Percentiles rank a stretch among this genome's conserved stretches.
Evolutionary conservation across 192 early-diverging fungal genomes (phyloP).

Genomic region (Linnemannia hyalina): DNA sequence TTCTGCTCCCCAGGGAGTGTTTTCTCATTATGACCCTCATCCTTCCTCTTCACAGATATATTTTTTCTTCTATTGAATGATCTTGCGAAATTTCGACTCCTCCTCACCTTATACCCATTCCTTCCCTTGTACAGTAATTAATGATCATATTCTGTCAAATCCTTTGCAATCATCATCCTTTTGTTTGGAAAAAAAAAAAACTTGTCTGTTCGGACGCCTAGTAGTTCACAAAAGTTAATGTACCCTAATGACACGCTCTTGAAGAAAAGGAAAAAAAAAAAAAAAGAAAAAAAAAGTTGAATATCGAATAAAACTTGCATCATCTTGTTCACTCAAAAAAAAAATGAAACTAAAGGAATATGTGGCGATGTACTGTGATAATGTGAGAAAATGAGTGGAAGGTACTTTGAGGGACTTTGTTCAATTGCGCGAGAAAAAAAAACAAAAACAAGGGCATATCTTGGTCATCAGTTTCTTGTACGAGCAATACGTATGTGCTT

Average conservation of each 20-base stretch:
- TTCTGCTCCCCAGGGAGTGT: neutral
- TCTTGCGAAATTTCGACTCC: conserved; percentile 23
- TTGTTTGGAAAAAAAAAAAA: neutral
- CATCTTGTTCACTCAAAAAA: neutral
- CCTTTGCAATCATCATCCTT: neutral
- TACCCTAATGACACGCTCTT: neutral
- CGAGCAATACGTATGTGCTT: neutral
- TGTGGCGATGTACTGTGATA: no score
- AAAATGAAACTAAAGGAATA: neutral
- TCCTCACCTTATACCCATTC: neutral
- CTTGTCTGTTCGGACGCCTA: neutral
- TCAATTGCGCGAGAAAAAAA: no score
- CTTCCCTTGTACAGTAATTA: conserved; percentile 32
- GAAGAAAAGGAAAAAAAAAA: conserved; percentile 9
- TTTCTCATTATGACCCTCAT: neutral
- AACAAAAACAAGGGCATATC: neutral
- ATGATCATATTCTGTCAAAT: conserved; percentile 33
- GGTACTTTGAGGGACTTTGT: no score
- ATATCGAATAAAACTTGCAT: neutral
- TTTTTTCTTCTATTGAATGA: neutral
- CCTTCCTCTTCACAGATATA: neutral
- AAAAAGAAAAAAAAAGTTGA: neutral
- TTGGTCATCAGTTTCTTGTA: neutral
- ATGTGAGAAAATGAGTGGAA: no score
- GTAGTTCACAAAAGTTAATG: neutral